These are phyloP conservation scores for Apostasia ramifera DNA, from an alignment of 106 monocot genomes.

Conservation along the genomic window DNA sequence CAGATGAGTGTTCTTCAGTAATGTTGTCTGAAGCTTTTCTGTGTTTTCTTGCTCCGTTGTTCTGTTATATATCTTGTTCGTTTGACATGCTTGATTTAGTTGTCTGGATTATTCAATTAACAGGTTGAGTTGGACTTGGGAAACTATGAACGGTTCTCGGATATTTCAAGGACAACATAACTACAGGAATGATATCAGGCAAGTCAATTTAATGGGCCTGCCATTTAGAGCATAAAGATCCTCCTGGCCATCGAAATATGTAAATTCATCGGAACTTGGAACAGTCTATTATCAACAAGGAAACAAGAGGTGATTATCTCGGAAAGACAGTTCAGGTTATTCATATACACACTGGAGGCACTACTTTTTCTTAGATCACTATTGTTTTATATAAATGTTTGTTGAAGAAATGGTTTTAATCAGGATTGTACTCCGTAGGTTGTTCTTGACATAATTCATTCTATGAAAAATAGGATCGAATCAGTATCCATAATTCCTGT, in stretches of 20 bases:
- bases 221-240: neutral
- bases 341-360: neutral
- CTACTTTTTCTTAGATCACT: neutral
- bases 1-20: too few relatives aligned
- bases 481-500: slow-evolving; percentile 60
- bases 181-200: slow-evolving; percentile 56
- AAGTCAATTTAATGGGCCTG: neutral
- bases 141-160: slow-evolving; percentile 60
- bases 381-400: neutral
- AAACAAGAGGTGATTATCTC: slow-evolving; percentile 80
- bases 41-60: neutral
- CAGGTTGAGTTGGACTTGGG: slow-evolving; percentile 64
- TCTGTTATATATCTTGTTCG: neutral
- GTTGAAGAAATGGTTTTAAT: too few relatives aligned
- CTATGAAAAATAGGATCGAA: slow-evolving; percentile 70
- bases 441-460: slow-evolving; percentile 76
- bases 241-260: neutral
- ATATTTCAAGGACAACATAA: slow-evolving; percentile 56
- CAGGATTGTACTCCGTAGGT: slow-evolving; percentile 50
- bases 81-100: too few relatives aligned
- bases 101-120: slow-evolving; percentile 11
- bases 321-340: slow-evolving; percentile 90
- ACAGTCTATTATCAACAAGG: slow-evolving; percentile 81
- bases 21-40: too few relatives aligned
- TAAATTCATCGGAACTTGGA: slow-evolving; percentile 10